Base-by-base conservation (phyloP, 164 flowering plant species). In the Liquidambar formosana region DNA sequence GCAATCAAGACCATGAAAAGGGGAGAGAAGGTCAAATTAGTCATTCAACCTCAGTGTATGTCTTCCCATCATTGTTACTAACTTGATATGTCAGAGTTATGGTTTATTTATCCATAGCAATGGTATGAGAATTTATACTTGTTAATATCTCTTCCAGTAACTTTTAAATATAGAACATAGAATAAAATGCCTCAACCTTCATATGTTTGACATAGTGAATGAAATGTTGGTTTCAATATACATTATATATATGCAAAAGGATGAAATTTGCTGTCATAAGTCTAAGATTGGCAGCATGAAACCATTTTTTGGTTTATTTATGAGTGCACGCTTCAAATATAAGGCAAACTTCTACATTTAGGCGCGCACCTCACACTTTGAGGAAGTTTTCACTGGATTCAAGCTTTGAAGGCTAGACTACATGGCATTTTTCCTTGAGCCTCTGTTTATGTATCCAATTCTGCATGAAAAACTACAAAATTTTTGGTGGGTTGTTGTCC, bases 1-100 rank as follows among this genome's bases (percentile, higher is more conserved):
- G 89, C 77, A 60, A 43, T 88, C 38, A 75, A 70, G 79, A 86
- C 93, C 70, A 90, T 90, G 96, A 82, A 46, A 77, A 76, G 58
- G 66, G 88, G 88, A 70, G 93, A 86, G 80, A 83, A 79, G 64
- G 90, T 70, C 53, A 71, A 76, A 28, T 69, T 90, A 63, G 69
- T 78, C 33, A 79, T 91, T 66, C 88, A 85, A 67, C 82, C 96
- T 64, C 83, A 79, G 49, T 91, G 96, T 88, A 82, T 47, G 93
- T 80, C 41, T 57, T 65, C n/a, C 43, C 23, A 41, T 26, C 18
- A 12, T 25, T 59, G 54, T 19, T 23, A 1, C 8, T 22, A 49
- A 49, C 53, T 15, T 49, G 21, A 16, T 15, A 5, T 49, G 15
- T 49, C 53, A 15, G 0, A 49, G 33, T 25, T 57, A 11, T 57